These are phyloP conservation scores for Notholithocarpus densiflorus DNA, from an alignment of 306 rosid species.

Conservation along the genomic window DNA sequence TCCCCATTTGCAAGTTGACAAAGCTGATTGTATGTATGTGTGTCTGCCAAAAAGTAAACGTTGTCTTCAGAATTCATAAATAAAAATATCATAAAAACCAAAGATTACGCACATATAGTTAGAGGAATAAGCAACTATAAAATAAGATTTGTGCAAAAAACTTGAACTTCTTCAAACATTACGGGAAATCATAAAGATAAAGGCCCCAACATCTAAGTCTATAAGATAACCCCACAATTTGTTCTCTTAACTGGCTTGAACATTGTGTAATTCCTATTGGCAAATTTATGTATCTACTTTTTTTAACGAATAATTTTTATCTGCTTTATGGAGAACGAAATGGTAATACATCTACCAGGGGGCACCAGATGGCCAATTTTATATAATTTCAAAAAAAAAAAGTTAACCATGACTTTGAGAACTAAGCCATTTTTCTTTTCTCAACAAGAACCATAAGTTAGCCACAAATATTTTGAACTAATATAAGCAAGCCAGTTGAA, in stretches of 20 bases:
- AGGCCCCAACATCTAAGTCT: not conserved
- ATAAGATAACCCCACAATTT: not conserved
- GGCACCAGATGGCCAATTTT: not conserved
- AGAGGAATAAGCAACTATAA: not conserved
- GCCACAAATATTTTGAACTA: not conserved
- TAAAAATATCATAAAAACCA: conserved; percentile 3
- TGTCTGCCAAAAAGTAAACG: conserved; percentile 44
- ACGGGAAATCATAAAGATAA: not conserved
- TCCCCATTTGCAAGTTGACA: conserved; percentile 88
- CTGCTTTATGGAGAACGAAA: not conserved
- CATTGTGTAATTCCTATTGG: not conserved
- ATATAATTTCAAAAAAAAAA: not conserved
- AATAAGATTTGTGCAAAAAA: not conserved
- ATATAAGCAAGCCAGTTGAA: not conserved
- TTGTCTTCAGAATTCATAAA: not conserved
- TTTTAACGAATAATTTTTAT: not conserved
- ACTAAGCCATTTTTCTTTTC: not conserved
- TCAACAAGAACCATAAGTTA: not conserved
- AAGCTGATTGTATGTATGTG: conserved; percentile 64
- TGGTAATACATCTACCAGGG: not conserved
- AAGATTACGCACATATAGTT: not conserved
- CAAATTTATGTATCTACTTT: not conserved
- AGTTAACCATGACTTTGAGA: not conserved
- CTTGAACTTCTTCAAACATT: not conserved
- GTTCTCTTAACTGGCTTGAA: not conserved